Percentiles rank a stretch among this genome's conserved stretches.
Conservation (phyloP, 2,329 filamentous ascomycete genomes). For the Grosmannia huntii region DNA sequence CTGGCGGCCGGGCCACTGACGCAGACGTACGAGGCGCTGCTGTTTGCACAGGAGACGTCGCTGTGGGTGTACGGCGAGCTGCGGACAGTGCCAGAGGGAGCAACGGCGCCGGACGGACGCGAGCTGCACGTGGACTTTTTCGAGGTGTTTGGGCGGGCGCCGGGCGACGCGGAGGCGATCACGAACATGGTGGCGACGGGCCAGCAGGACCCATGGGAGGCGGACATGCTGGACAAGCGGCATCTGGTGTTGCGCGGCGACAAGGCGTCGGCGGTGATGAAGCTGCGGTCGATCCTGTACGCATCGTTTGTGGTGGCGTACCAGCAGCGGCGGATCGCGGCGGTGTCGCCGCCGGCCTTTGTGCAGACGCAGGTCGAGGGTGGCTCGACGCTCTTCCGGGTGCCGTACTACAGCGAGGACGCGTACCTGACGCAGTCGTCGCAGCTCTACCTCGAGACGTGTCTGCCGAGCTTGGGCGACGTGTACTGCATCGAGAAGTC, state of each 20-base stretch:
- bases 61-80: constrained; percentile 76
- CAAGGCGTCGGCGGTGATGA: constrained; percentile 71
- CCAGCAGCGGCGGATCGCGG: constrained; percentile 62
- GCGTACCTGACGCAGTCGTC: constrained; percentile 95
- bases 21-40: constrained; percentile 84
- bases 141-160: constrained; percentile 54
- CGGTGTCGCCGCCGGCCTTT: constrained; percentile 80
- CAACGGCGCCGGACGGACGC: constrained; percentile 68
- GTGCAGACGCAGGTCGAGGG: constrained; percentile 95
- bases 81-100: constrained; percentile 63
- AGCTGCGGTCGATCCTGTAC: constrained; percentile 71
- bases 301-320: constrained; percentile 70
- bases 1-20: constrained; percentile 64
- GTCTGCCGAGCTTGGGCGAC: constrained; percentile 77
- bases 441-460: constrained; percentile 95
- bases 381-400: constrained; percentile 78
- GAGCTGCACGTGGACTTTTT: constrained; percentile 89
- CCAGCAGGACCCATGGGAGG: constrained; percentile 46
- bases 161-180: constrained; percentile 80
- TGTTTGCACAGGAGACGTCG: constrained; percentile 76
- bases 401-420: constrained; percentile 51
- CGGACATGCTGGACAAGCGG: constrained; percentile 47
- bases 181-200: constrained; percentile 58
- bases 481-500: constrained; percentile 98
- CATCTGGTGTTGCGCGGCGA: constrained; percentile 81